A percentile compares a stretch with the other conserved stretches of the same genome.
Conservation (phyloP, 208 protist species). For the Phytomonas francai region DNA sequence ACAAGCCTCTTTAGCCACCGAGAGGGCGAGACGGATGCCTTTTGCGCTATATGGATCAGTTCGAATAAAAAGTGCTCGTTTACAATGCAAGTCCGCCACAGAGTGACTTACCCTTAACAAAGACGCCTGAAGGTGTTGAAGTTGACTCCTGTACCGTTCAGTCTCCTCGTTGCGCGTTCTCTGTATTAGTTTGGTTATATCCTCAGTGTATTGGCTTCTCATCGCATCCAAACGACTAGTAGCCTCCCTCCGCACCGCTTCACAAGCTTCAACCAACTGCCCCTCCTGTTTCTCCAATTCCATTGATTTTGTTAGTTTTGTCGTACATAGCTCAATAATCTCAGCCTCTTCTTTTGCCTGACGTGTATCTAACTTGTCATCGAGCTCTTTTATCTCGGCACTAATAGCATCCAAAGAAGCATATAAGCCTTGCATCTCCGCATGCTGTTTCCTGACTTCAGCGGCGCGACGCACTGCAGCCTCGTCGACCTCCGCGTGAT, state of each 20-base stretch:
- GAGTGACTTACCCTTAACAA: neutral
- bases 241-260: neutral
- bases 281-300: slow-evolving; percentile 30
- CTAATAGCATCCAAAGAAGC: neutral
- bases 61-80: neutral
- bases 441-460: slow-evolving; percentile 8
- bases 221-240: neutral
- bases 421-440: slow-evolving; percentile 14
- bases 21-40: neutral
- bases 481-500: neutral
- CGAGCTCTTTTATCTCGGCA: neutral
- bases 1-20: neutral
- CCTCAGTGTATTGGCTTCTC: neutral
- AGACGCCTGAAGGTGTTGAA: neutral
- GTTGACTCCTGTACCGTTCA: neutral
- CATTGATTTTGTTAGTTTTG: slow-evolving; percentile 30
- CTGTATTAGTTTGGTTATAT: neutral
- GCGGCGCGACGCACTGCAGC: neutral
- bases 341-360: neutral
- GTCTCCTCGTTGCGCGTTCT: neutral
- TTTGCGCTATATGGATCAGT: neutral
- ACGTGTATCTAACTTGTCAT: slow-evolving; percentile 2
- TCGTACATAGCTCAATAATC: slow-evolving; percentile 1
- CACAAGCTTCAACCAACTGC: slow-evolving; percentile 9
- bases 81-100: neutral